These are phyloP conservation scores for Zasmidium angulare DNA, from an alignment of 2,329 filamentous ascomycete species.

Conservation along the genomic window DNA sequence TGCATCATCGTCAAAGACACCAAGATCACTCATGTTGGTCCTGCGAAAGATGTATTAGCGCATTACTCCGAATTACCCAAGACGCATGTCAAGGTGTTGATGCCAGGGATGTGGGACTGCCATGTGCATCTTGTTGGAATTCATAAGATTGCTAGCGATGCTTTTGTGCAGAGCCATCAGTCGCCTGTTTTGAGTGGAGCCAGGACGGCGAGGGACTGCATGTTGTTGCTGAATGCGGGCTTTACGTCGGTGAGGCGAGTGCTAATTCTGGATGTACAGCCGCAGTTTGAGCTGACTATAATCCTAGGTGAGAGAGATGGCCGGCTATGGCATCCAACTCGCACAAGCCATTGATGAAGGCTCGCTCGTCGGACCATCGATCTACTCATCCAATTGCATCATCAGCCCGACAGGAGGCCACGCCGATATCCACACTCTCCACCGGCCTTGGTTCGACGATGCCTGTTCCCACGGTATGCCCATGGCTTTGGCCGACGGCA, in stretches of 20 bases:
- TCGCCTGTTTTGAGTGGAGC: conserved; percentile 41
- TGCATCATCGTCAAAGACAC: conserved; percentile 42
- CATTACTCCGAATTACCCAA: conserved; percentile 23
- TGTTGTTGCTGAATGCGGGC: conserved; percentile 47
- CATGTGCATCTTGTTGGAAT: conserved; percentile 51
- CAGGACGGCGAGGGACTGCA: conserved; percentile 42
- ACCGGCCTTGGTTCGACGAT: conserved; percentile 36
- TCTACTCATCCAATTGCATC: conserved; percentile 48
- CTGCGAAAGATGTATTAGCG: conserved; percentile 14
- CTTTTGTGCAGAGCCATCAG: conserved; percentile 26
- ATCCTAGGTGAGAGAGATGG: conserved; percentile 43
- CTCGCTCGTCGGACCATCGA: conserved; percentile 48
- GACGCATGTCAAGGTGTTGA: conserved; percentile 44
- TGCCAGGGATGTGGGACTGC: conserved; percentile 57
- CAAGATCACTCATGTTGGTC: conserved; percentile 45
- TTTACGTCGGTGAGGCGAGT: conserved; percentile 47
- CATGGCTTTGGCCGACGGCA: conserved; percentile 46
- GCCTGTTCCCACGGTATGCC: conserved; percentile 35
- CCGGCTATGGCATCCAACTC: conserved; percentile 49
- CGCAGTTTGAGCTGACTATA: background rate
- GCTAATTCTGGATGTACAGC: background rate
- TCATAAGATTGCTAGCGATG: conserved; percentile 24
- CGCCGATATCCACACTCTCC: conserved; percentile 45
- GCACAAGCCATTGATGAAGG: conserved; percentile 46
- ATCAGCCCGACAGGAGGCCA: conserved; percentile 53